These are phyloP conservation scores for Puccinellia tenuiflora DNA, from an alignment of 176 grass and related monocot genomes.

Conservation along the genomic window DNA sequence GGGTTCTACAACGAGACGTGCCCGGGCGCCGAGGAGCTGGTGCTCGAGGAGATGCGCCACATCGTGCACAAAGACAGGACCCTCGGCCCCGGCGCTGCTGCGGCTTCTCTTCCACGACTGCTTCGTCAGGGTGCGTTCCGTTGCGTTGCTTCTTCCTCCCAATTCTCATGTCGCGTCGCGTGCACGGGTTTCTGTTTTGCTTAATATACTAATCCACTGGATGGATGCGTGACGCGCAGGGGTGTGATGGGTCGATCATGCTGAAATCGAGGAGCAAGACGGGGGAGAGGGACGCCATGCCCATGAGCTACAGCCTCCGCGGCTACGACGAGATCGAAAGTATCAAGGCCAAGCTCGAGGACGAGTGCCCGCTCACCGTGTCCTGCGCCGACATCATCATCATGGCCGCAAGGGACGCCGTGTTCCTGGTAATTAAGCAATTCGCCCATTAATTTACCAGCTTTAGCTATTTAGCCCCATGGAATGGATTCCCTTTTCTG, in stretches of 20 bases:
- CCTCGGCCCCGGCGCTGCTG: slow-evolving; percentile 40
- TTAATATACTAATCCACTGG: too few relatives aligned
- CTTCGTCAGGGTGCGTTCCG: slow-evolving; percentile 59
- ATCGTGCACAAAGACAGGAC: slow-evolving; percentile 17
- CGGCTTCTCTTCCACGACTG: slow-evolving; percentile 61
- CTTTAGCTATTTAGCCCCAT: too few relatives aligned
- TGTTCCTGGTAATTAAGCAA: slow-evolving; percentile 29
- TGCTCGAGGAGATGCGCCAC: slow-evolving; percentile 35
- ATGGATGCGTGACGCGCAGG: slow-evolving; percentile 10
- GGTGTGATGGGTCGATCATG: slow-evolving; percentile 52
- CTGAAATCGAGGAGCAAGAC: slow-evolving; percentile 12
- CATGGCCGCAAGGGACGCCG: slow-evolving; percentile 53
- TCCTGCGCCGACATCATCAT: too few relatives aligned
- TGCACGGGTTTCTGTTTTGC: neutral
- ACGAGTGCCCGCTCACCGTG: slow-evolving; percentile 47
- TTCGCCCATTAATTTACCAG: too few relatives aligned
- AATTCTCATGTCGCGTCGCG: neutral
- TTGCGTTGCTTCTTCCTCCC: neutral
- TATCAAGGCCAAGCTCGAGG: slow-evolving; percentile 57
- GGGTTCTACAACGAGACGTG: slow-evolving; percentile 46
- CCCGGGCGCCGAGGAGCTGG: slow-evolving; percentile 42
- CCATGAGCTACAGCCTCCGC: slow-evolving; percentile 32
- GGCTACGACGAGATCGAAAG: slow-evolving; percentile 38
- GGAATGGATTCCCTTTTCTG: neutral
- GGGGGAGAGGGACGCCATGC: slow-evolving; percentile 27